Conservation (phyloP, 2,329 filamentous ascomycete genomes). For the Zasmidium angulare region DNA sequence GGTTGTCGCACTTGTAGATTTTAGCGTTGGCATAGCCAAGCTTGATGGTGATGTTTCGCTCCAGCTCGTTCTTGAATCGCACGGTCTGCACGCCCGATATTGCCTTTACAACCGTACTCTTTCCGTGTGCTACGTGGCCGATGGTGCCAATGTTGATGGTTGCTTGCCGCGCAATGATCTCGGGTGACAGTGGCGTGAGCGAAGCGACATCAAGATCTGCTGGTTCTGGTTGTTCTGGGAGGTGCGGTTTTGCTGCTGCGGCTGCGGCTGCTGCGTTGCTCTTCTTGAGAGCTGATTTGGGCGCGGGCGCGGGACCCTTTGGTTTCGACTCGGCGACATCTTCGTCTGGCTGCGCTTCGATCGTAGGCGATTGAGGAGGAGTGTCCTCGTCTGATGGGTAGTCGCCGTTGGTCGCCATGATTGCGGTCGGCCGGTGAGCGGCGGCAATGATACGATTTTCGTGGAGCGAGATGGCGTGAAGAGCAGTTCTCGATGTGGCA, state of each 20-base stretch:
- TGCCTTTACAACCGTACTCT: conserved; percentile 98
- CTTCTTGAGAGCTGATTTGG: conserved; percentile 87
- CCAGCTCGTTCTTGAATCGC: conserved; percentile 98
- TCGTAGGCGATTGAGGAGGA: conserved; percentile 54
- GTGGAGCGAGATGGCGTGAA: not conserved
- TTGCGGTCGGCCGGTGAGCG: conserved; percentile 33
- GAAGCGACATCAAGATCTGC: conserved; percentile 78
- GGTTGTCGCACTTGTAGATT: conserved; percentile 97
- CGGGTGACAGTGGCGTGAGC: conserved; percentile 83
- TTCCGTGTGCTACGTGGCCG: conserved; percentile 99
- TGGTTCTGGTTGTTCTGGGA: conserved; percentile 91
- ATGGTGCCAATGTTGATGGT: conserved; percentile 99
- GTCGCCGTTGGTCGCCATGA: conserved; percentile 58
- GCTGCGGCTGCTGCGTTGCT: conserved; percentile 56
- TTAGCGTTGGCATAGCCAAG: conserved; percentile 99
- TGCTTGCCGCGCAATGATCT: conserved; percentile 96
- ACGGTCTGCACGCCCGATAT: conserved; percentile 99
- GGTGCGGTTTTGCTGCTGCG: conserved; percentile 60
- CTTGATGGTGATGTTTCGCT: conserved; percentile 99
- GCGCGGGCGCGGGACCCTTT: conserved; percentile 58
- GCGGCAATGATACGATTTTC: not conserved
- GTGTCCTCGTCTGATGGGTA: conserved; percentile 52
- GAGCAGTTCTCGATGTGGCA: no score
- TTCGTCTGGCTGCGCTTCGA: conserved; percentile 60
- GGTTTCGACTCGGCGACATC: conserved; percentile 62